phyloP scores from a whole-genome alignment of 1,139 yeast genomes.

The Candida albicans region DNA sequence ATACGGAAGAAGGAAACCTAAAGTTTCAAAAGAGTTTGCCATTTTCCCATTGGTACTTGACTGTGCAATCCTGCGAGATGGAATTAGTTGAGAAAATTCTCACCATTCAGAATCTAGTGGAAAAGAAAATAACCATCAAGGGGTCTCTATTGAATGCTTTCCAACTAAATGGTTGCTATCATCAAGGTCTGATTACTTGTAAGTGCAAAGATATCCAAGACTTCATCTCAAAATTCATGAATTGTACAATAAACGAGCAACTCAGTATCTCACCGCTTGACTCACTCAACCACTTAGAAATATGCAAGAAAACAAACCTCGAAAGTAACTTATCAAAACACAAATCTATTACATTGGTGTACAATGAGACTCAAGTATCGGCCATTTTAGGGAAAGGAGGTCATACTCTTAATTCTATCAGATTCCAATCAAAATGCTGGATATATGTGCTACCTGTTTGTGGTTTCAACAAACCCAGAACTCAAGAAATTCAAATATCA shows the following conservation, averaged over 20 bases:
- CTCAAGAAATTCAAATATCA: slow-evolving; percentile 1
- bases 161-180: slow-evolving; percentile 3
- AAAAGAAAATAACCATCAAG: background rate
- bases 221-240: background rate
- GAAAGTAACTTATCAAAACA: background rate
- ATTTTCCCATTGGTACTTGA: background rate
- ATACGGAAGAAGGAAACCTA: background rate
- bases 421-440: slow-evolving; percentile 28
- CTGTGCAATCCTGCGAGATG: background rate
- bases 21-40: background rate
- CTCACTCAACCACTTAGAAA: background rate
- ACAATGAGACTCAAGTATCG: slow-evolving; percentile 27
- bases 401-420: slow-evolving; percentile 22
- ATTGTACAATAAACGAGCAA: background rate
- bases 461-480: background rate
- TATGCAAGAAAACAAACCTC: background rate
- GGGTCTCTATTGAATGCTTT: slow-evolving; percentile 1
- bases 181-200: slow-evolving; percentile 3
- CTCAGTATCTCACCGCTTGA: background rate
- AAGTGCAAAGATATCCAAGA: background rate
- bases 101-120: background rate
- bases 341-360: background rate
- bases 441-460: slow-evolving; percentile 24
- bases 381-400: slow-evolving; percentile 32
- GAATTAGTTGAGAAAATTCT: background rate